Evolutionary conservation across 768 basidiomycete genomes (phyloP), one percentile per base, ranked within the genome.

Genomic region (Kwoniella heveanensis): DNA sequence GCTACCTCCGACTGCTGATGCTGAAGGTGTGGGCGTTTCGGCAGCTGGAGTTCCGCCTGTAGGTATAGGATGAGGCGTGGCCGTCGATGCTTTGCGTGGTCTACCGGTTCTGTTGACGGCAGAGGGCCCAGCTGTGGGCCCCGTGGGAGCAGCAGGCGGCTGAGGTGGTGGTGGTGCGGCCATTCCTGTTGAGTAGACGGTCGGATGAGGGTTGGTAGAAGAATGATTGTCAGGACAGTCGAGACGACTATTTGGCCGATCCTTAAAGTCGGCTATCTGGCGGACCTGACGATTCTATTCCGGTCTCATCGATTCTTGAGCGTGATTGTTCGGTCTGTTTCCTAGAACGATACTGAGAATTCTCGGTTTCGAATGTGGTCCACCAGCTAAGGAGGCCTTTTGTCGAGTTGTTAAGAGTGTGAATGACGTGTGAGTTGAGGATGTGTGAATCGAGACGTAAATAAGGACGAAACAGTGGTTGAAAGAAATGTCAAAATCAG

Each of bases 21-120:
- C 60, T 52, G 72, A 68, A 12, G 72, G 65, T 27, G 64, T 68
- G 3, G 62, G 59, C 24, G 61, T 65, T 17, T 68, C 69, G 7
- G 64, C 57, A 1, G 36, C 57, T 0, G 69, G 59, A 19, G 64
- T 64, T 22, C 46, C 67, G 2, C 54, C 37, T 2, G 53, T 32
- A 8, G 64, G 21, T 12, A 47, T 37, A 6, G 67, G 60, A 54
- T 66, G 64, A 3, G 64, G 57, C 21, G 70, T 49, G 15, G 74
- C 68, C 4, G 69, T 71, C 13, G 74, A 76, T 10, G 74, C 65
- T 57, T 76, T 76, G 3, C 74, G 59, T 13, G 74, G 71, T 47
- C 74, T 62, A 15, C 63, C 66, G 1, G 68, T 37, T 22, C 67
- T 62, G 32, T 54, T 56, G 8, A 44, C 39, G 19, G 19, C 39